Percentiles rank a stretch among this genome's conserved stretches.
Evolutionary conservation across 371 early-diverging fungal species (phyloP).

Genomic region (Syncephalastrum racemosum): DNA sequence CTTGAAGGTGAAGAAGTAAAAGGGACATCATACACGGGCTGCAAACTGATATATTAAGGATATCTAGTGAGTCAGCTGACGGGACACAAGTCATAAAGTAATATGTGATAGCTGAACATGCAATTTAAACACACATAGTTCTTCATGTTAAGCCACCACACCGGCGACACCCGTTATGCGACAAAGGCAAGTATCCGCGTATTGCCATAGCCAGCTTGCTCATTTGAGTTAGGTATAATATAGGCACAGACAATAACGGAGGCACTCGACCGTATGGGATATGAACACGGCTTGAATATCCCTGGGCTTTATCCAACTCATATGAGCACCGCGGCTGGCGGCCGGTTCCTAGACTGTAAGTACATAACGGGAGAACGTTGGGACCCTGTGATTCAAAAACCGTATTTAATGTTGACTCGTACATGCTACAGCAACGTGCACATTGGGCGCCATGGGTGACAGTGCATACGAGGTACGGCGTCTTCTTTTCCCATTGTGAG

Average conservation of each 20-base stretch:
- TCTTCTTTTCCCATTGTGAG: not conserved
- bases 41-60: too few relatives aligned
- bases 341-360: constrained; percentile 33
- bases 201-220: not conserved
- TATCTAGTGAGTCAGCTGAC: too few relatives aligned
- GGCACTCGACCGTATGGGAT: constrained; percentile 30
- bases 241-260: constrained; percentile 54
- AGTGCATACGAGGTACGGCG: constrained; percentile 51
- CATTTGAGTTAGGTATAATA: not conserved
- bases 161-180: constrained; percentile 59
- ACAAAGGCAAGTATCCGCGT: constrained; percentile 37
- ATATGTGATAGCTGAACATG: too few relatives aligned
- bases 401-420: not conserved
- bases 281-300: constrained; percentile 39
- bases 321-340: constrained; percentile 34
- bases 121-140: constrained; percentile 44
- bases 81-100: too few relatives aligned
- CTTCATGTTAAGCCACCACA: constrained; percentile 70
- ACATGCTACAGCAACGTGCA: constrained; percentile 19
- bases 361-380: too few relatives aligned
- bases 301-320: constrained; percentile 52
- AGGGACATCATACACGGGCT: too few relatives aligned
- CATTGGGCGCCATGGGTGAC: constrained; percentile 52
- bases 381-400: not conserved
- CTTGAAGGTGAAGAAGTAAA: constrained; percentile 40